Evolutionary conservation across 495 filamentous ascomycete genomes (phyloP), one percentile per base, ranked within the genome.

Genomic region (Trichoderma orchidacearum): DNA sequence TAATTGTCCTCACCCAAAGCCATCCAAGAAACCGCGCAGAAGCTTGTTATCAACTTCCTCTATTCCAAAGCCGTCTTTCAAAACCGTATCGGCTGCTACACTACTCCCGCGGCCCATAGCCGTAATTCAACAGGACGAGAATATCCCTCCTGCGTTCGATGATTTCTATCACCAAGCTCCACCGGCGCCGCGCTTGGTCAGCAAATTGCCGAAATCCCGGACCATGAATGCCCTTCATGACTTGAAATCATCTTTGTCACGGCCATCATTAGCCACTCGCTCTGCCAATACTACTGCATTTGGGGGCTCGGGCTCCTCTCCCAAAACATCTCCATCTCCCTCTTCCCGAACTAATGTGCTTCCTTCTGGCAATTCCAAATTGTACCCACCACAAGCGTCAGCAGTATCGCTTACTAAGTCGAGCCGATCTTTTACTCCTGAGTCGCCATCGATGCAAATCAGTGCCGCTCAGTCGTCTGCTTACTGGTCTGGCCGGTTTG

Each of bases 401-500:
- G 57, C 36, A n/a, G 28, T 55, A 29, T 54, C 56, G 18, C 61
- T 56, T 3, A 23, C 30, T 29, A 57, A 51, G 12, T 59, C 57
- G 53, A 38, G 51, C 3, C 35, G 52, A 11, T 36, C 55, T 13
- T 35, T 15, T 4, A 48, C 18, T 36, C 38, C 53, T 7, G 38
- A 18, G 35, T 9, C 6, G 6, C 38, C 51, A 52, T 51, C 53
- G 17, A 17, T 35, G 9, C 53, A 13, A 3, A 56, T 74, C 5
- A 53, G 61, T 15, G 62, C 55, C 0, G 69, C 69, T 3, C 68
- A 70, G 63, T 51, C 64, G 1, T 58, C 66, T 0, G 25, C 60
- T 7, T 83, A 78, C 63, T 84, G 81, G 81, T 62, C 74, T 0
- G 81, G 81, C 13, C 78, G 81, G 7, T 79, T 81, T 60, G 61